Percentiles rank a stretch among this genome's conserved stretches.
Evolutionary conservation across 805 yeast genomes (phyloP).

Genomic region (Candida nonsorbophila): DNA sequence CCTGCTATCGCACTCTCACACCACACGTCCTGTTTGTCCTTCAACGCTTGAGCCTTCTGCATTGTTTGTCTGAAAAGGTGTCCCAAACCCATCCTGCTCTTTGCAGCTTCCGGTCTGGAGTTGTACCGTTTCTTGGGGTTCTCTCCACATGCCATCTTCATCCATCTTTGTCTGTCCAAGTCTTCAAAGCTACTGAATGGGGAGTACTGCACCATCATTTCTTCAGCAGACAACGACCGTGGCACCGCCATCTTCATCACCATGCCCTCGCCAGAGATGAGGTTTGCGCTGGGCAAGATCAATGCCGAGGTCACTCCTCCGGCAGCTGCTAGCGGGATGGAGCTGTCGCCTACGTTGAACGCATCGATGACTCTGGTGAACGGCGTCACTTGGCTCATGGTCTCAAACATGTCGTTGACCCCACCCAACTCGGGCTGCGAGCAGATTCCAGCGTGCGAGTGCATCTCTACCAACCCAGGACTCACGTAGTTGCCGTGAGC

Average conservation of each 20-base stretch:
- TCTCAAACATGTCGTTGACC: constrained; percentile 6
- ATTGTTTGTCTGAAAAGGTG: constrained; percentile 4
- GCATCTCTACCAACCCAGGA: constrained; percentile 7
- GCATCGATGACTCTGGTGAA: constrained; percentile 4
- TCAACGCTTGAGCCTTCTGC: constrained; percentile 1
- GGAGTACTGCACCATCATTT: constrained; percentile 3
- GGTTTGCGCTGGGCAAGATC: constrained; percentile 4
- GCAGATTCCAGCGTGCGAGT: constrained; percentile 5
- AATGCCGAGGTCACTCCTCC: constrained; percentile 5
- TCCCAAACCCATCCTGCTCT: constrained; percentile 4
- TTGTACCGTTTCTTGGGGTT: constrained; percentile 3
- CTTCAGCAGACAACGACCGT: constrained; percentile 2
- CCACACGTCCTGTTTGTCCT: constrained; percentile 3
- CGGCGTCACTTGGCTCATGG: constrained; percentile 3
- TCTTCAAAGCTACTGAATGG: constrained; percentile 1
- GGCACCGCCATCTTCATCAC: constrained; percentile 4
- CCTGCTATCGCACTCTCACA: constrained; percentile 2
- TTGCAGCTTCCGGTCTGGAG: constrained; percentile 3
- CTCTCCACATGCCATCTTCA: constrained; percentile 6
- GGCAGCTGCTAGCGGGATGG: constrained; percentile 1
- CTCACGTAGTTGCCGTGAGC: constrained; percentile 4
- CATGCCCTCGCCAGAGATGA: constrained; percentile 5
- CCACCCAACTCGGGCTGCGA: constrained; percentile 5
- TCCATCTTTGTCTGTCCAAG: constrained; percentile 2
- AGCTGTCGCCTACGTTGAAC: constrained; percentile 4